Evolutionary conservation across 2,329 filamentous ascomycete genomes (phyloP), one percentile per base, ranked within the genome.

Genomic region (Botrytis deweyae): DNA sequence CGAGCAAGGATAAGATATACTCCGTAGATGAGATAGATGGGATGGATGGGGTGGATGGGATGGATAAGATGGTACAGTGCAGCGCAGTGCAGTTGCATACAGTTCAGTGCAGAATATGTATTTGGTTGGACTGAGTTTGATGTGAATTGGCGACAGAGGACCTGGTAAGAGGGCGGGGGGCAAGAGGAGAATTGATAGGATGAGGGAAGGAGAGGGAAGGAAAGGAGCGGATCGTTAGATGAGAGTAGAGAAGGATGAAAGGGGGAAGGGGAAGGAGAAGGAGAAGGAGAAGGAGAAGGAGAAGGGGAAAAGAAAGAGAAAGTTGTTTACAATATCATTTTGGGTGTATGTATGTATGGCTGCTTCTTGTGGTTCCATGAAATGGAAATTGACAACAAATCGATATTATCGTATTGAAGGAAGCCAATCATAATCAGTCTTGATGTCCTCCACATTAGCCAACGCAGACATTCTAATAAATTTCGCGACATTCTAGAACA

Each of bases 351-450:
- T 59, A 59, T 69, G 38, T 59, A 59, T 69, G 49, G 49, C 25
- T 42, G 8, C n/a, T 58, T 42, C 36, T 58, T 58, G 49, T 42
- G n/a, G 22, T 67, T 67, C 42, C n/a, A 40, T 52, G 25, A 59
- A 61, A 29, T 70, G 7, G 29, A 69, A 55, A 70, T 44, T 58
- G 67, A 70, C 67, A 70, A 61, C 67, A 70, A 61, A 70, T 70
- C 67, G n/a, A 36, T 59, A 10, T 22, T 70, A 36, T 70, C 22
- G 4, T 52, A 70, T 59, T 25, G 6, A 36, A 69, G 18, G 58
- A 36, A 44, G 29, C 67, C 67, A 70, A 70, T 70, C 22, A 61
- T 70, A 36, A 44, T 33, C 38, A 1, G 42, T 9, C 1, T 16
- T 52, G 9, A 36, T 52, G 6, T 25, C 36, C 22, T 44, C 55